Percentiles rank a stretch among this genome's conserved stretches.
Conservation (phyloP, 805 yeast species). For the Candida broadrunensis region DNA sequence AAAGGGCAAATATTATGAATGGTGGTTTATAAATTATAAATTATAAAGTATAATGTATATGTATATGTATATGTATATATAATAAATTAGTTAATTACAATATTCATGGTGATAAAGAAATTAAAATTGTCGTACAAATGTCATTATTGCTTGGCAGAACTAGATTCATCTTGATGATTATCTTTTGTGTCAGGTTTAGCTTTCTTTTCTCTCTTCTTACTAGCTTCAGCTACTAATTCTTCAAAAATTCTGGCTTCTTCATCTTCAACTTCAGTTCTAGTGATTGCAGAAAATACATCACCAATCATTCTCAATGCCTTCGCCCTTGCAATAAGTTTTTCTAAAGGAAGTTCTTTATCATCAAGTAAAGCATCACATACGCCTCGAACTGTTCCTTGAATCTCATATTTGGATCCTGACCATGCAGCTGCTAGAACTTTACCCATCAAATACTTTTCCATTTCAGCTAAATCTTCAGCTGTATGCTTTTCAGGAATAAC, state of each 20-base stretch:
- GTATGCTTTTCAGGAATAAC: conserved; percentile 41
- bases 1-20: too few species aligned
- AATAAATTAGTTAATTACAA: too few species aligned
- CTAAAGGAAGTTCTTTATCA: conserved; percentile 50
- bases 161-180: not conserved
- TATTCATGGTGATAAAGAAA: too few species aligned
- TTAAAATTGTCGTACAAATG: too few species aligned
- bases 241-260: conserved; percentile 78
- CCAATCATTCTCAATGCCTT: conserved; percentile 61
- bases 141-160: too few species aligned
- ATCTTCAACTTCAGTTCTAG: conserved; percentile 65
- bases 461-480: conserved; percentile 61
- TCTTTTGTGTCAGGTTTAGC: conserved; percentile 8
- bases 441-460: conserved; percentile 73
- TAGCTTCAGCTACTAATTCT: conserved; percentile 55
- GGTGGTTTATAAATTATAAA: too few species aligned
- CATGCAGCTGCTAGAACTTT: conserved; percentile 82
- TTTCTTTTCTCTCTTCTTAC: conserved; percentile 39
- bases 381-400: conserved; percentile 61
- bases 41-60: too few species aligned
- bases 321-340: conserved; percentile 57
- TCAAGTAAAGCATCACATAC: conserved; percentile 67
- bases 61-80: too few species aligned
- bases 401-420: conserved; percentile 79
- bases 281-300: conserved; percentile 53